These are phyloP conservation scores for Capniomyces stellatus DNA, from an alignment of 371 early-diverging fungal species.

Conservation along the genomic window DNA sequence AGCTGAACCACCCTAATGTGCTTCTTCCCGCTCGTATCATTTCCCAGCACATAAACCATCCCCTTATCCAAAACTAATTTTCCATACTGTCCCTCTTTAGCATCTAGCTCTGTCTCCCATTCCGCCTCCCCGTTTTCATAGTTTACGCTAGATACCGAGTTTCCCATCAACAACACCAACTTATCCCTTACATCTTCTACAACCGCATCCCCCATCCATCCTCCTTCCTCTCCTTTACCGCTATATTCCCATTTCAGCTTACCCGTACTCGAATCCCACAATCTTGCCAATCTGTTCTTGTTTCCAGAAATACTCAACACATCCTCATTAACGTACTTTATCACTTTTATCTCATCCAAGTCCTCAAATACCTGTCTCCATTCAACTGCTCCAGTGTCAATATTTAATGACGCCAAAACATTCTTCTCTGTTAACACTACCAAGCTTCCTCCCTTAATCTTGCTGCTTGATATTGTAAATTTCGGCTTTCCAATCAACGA, in stretches of 20 bases:
- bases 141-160: neutral
- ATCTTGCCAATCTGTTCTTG: slow-evolving; percentile 13
- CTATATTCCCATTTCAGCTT: slow-evolving; percentile 10
- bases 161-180: neutral
- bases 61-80: neutral
- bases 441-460: slow-evolving; percentile 5
- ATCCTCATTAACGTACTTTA: slow-evolving; percentile 9
- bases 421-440: slow-evolving; percentile 11
- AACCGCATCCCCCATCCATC: neutral
- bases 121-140: neutral
- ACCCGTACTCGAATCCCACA: slow-evolving; percentile 27
- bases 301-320: slow-evolving; percentile 20
- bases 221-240: neutral
- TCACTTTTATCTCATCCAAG: slow-evolving; percentile 9
- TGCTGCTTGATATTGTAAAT: slow-evolving; percentile 5
- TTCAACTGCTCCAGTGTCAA: slow-evolving; percentile 9
- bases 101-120: neutral
- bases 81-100: neutral
- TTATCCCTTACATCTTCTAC: neutral
- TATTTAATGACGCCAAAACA: slow-evolving; percentile 12
- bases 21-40: neutral
- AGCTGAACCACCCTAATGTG: neutral
- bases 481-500: slow-evolving; percentile 14
- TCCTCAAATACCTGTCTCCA: slow-evolving; percentile 20
- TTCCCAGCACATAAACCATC: neutral